phyloP scores from a whole-genome alignment of 305 asterid genomes.

The Coffea humblotiana region DNA sequence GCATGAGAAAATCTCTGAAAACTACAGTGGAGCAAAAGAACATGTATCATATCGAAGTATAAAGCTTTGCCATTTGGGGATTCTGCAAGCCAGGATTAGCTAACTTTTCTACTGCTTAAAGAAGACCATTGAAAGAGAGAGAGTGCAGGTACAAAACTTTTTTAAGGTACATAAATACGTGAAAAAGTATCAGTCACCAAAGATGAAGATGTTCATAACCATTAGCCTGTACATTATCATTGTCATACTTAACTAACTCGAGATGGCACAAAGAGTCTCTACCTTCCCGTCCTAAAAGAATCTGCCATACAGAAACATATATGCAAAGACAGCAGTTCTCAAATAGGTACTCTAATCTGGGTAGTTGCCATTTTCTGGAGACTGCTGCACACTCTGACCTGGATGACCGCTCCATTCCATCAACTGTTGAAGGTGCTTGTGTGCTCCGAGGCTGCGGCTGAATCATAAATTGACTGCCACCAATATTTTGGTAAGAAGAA shows the following conservation, averaged over 20 bases:
- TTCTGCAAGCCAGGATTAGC: background rate
- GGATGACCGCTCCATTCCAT: slow-evolving; percentile 41
- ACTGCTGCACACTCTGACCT: slow-evolving; percentile 36
- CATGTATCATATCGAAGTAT: background rate
- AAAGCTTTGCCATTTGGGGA: background rate
- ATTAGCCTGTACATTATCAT: slow-evolving; percentile 23
- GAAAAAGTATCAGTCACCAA: background rate
- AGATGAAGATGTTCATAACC: slow-evolving; percentile 17
- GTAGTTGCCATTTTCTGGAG: slow-evolving; percentile 47
- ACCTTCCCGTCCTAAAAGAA: slow-evolving; percentile 20
- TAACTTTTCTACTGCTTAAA: background rate
- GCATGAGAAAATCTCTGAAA: background rate
- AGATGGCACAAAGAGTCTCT: slow-evolving; percentile 18
- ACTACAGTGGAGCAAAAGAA: background rate
- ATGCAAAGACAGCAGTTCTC: slow-evolving; percentile 3
- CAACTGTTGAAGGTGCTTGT: slow-evolving; percentile 35
- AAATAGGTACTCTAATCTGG: slow-evolving; percentile 24
- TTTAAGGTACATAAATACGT: background rate
- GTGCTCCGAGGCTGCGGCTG: slow-evolving; percentile 29
- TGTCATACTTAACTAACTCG: slow-evolving; percentile 1
- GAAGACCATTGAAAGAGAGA: background rate
- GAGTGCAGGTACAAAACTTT: background rate
- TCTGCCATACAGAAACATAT: slow-evolving; percentile 15
- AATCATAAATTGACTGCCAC: slow-evolving; percentile 42
- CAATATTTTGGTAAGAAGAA: slow-evolving; percentile 43